Base-by-base conservation (phyloP, 176 grass and related monocot species). In the Thalia dealbata region DNA sequence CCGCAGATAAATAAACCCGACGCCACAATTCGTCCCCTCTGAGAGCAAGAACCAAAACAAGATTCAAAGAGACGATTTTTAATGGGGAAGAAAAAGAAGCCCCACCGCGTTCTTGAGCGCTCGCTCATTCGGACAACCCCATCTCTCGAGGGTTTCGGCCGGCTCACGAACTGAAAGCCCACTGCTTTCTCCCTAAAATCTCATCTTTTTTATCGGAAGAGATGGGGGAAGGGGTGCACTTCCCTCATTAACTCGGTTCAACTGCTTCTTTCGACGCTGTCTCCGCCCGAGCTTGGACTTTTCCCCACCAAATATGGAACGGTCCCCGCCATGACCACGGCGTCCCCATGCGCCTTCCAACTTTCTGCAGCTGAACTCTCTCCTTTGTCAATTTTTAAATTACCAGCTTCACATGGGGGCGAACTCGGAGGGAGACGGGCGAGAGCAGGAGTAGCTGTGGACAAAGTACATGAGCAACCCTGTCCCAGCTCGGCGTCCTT, bases 291-390 rank as follows among this genome's bases (percentile, higher is more conserved):
- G 71, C 18, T 55, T 58, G 50, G 71, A 38, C 27, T 35, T 73
- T 73, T 73, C 71, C 38, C 71, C n/a, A n/a, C 30, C 32, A 38
- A 38, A 35, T 32, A 15, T n/a, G 22, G 18, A 12, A 73, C 58
- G 71, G 71, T 55, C 71, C 50, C 71, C 52, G 38, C 64, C 64
- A 67, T 41, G 64, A 19, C 64, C 30, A 38, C 28, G 16, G 64
- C 64, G 64, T 0, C 26, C 64, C 50, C 38, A 28, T 16, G 6
- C 1, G 65, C 32, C 65, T 68, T 44, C 65, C 32, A 11, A 19
- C 38, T 23, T 24, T 27, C 27, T 21, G 32, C 62, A 28, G 2
- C 62, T 15, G 15, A 65, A 26, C 62, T 19, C 43, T 68, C 38
- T 68, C 65, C 7, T 68, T 68, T 44, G 38, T 27, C 18, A 58